Evolutionary conservation across 2,329 filamentous ascomycete genomes (phyloP).

Genomic region (Beauveria medogensis): DNA sequence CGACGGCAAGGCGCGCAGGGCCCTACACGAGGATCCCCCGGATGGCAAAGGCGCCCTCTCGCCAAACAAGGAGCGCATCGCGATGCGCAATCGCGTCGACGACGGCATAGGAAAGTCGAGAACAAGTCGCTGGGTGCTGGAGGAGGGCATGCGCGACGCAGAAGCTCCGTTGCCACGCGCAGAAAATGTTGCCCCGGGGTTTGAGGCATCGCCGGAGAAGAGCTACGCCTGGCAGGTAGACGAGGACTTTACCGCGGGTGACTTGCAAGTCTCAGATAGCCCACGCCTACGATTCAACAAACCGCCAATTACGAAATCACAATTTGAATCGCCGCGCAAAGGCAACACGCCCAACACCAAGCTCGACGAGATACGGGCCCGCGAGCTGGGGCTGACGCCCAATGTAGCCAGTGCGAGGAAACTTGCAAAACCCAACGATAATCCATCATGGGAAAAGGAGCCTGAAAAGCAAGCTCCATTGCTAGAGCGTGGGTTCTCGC

Average conservation of each 20-base stretch:
- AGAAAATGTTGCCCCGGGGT: constrained; percentile 16
- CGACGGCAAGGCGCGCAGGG: constrained; percentile 22
- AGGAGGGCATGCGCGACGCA: constrained; percentile 13
- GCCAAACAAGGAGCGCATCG: constrained; percentile 8
- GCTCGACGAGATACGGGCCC: constrained; percentile 36
- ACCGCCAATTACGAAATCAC: constrained; percentile 24
- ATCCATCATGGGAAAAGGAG: constrained; percentile 25
- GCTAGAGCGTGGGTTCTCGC: constrained; percentile 21
- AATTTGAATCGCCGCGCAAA: constrained; percentile 11
- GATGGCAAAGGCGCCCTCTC: neutral
- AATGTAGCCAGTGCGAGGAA: neutral
- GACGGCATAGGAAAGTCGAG: constrained; percentile 10
- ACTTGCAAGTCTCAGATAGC: constrained; percentile 47
- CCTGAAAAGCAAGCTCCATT: constrained; percentile 26
- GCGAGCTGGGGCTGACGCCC: constrained; percentile 22
- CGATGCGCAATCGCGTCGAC: constrained; percentile 5
- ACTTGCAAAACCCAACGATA: constrained; percentile 28
- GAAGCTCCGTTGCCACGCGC: constrained; percentile 27
- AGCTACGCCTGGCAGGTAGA: constrained; percentile 49
- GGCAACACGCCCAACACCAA: constrained; percentile 31
- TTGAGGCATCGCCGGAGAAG: constrained; percentile 37
- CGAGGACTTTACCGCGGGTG: constrained; percentile 48
- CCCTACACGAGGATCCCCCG: constrained; percentile 17
- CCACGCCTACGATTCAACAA: constrained; percentile 38
- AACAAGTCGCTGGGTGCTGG: constrained; percentile 15